A percentile compares a stretch with the other conserved stretches of the same genome.
Evolutionary conservation across 805 yeast species (phyloP).

Genomic region (Zygosaccharomyces rouxii): DNA sequence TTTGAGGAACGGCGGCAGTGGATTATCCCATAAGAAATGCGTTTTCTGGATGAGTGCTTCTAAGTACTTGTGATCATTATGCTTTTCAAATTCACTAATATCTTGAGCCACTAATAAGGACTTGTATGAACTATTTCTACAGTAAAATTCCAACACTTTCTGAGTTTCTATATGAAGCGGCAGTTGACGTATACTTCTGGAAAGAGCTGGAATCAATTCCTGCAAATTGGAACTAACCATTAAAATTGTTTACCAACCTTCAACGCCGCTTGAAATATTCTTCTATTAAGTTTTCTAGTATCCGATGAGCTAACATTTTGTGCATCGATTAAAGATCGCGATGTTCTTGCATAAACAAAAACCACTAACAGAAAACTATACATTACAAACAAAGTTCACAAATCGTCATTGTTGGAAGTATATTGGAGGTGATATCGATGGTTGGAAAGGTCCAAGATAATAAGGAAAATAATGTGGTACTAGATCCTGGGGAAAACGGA

Average conservation of each 20-base stretch:
- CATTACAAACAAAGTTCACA: not conserved
- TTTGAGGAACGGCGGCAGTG: slow-evolving; percentile 15
- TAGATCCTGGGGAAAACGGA: slow-evolving; percentile 6
- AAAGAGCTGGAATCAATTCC: not conserved
- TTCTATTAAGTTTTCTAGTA: not conserved
- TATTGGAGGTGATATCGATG: not conserved
- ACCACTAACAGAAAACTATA: not conserved
- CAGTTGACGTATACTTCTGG: not conserved
- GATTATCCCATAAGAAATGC: slow-evolving; percentile 18
- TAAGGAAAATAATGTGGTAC: slow-evolving; percentile 15
- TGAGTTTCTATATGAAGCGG: slow-evolving; percentile 3
- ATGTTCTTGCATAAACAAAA: slow-evolving; percentile 1
- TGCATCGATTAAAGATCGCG: slow-evolving; percentile 2
- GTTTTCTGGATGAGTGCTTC: slow-evolving; percentile 18
- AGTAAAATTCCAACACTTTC: not conserved
- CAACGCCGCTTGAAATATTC: not conserved
- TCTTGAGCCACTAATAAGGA: not conserved
- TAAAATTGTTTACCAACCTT: not conserved
- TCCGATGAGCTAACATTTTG: slow-evolving; percentile 2
- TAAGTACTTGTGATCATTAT: slow-evolving; percentile 9
- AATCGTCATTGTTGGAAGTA: not conserved
- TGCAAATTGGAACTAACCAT: not conserved
- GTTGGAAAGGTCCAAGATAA: slow-evolving; percentile 9
- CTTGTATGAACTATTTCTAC: not conserved
- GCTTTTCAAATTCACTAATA: not conserved